Conservation (phyloP, 768 basidiomycete genomes). For the Trametes meyenii region DNA sequence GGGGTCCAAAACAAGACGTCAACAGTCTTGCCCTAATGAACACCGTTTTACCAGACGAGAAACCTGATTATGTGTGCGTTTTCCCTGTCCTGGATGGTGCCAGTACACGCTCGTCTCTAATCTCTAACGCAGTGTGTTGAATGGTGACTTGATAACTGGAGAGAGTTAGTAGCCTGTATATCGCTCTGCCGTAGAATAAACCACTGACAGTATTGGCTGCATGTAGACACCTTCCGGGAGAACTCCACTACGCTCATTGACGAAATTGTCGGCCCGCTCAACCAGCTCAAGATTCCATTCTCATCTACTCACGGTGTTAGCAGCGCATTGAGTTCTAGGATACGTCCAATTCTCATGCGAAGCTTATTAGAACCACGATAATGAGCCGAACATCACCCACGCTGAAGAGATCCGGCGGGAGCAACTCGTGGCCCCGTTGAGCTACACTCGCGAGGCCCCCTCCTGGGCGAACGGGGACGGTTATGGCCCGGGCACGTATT, state of each 20-base stretch:
- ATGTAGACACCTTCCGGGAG: constrained; percentile 57
- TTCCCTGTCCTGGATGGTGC: neutral
- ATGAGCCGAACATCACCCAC: constrained; percentile 72
- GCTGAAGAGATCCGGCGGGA: constrained; percentile 67
- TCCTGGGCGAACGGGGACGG: constrained; percentile 62
- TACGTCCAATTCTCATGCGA: no score
- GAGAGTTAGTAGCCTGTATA: constrained; percentile 48
- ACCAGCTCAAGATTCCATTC: constrained; percentile 59
- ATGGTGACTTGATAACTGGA: constrained; percentile 76
- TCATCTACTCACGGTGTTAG: constrained; percentile 70
- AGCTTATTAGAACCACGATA: constrained; percentile 67
- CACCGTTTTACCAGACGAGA: constrained; percentile 55
- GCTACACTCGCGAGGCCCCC: constrained; percentile 66
- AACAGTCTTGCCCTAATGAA: constrained; percentile 65
- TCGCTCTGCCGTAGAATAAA: neutral
- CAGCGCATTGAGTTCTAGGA: neutral
- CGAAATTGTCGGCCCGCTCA: constrained; percentile 62
- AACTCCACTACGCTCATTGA: constrained; percentile 72
- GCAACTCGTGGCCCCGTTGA: constrained; percentile 52
- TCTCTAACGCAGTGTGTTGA: constrained; percentile 52
- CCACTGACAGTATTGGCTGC: neutral
- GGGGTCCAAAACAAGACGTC: constrained; percentile 68
- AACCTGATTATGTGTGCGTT: constrained; percentile 70
- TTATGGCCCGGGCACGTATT: constrained; percentile 68
- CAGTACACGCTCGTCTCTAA: neutral